These are phyloP conservation scores for Microdochium trichocladiopsis DNA, from an alignment of 2,329 filamentous ascomycete species.

Conservation along the genomic window DNA sequence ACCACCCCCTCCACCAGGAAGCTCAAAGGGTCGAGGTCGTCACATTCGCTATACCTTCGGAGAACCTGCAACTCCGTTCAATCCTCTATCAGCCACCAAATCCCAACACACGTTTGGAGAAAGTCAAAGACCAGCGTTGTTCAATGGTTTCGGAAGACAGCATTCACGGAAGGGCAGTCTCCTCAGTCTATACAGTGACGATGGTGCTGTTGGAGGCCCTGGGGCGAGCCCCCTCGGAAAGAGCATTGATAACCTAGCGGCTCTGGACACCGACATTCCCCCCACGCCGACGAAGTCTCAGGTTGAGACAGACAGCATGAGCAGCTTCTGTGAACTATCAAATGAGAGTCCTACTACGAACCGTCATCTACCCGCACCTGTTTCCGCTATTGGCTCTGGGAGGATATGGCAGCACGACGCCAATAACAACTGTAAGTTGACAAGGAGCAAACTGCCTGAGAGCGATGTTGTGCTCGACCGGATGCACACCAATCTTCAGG, in stretches of 20 bases:
- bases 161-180: slow-evolving; percentile 59
- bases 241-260: slow-evolving; percentile 20
- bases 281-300: slow-evolving; percentile 84
- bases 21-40: slow-evolving; percentile 53
- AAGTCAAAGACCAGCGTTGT: slow-evolving; percentile 58
- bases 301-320: slow-evolving; percentile 28
- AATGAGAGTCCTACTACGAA: slow-evolving; percentile 41
- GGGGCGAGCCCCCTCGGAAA: slow-evolving; percentile 26
- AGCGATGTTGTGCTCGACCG: neutral
- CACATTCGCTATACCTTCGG: slow-evolving; percentile 68
- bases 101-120: slow-evolving; percentile 42
- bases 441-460: neutral
- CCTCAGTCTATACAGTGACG: slow-evolving; percentile 73
- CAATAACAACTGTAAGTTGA: slow-evolving; percentile 34
- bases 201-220: slow-evolving; percentile 31
- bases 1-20: slow-evolving; percentile 41
- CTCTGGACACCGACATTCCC: slow-evolving; percentile 65
- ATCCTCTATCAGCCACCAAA: slow-evolving; percentile 40
- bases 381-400: slow-evolving; percentile 28
- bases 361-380: slow-evolving; percentile 31
- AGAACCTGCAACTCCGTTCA: slow-evolving; percentile 76
- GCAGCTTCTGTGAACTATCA: slow-evolving; percentile 25
- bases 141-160: slow-evolving; percentile 46
- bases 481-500: neutral
- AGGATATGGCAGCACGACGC: slow-evolving; percentile 13